phyloP scores from a whole-genome alignment of 176 grass and related monocot species.

The Thinopyrum elongatum region DNA sequence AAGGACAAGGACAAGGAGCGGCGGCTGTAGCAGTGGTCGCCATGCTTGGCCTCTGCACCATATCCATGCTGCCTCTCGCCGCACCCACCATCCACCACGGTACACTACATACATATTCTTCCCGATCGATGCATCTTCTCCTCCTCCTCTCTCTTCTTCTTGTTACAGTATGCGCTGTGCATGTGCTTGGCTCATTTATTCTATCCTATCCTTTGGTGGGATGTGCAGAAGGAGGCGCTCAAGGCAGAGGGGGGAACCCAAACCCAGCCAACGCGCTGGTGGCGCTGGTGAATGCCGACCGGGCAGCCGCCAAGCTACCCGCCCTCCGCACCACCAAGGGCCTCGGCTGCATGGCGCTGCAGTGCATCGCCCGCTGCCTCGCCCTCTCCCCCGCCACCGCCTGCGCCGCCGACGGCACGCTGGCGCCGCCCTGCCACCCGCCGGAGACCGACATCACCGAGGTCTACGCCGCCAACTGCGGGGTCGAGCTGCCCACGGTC shows the following conservation, averaged over 20 bases:
- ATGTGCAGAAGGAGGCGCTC: constrained; percentile 21
- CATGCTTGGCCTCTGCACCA: not conserved
- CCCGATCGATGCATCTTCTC: no score
- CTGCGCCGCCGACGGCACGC: not conserved
- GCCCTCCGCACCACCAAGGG: constrained; percentile 60
- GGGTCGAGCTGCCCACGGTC: constrained; percentile 87
- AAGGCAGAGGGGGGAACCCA: constrained; percentile 47
- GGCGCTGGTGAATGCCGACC: constrained; percentile 60
- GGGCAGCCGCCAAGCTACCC: constrained; percentile 54
- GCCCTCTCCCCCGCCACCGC: not conserved
- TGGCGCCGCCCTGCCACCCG: constrained; percentile 46
- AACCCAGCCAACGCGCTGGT: constrained; percentile 83
- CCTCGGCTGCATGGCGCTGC: constrained; percentile 91
- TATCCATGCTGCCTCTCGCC: not conserved
- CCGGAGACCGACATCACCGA: constrained; percentile 79
- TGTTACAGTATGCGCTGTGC: no score
- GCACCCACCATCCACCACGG: constrained; percentile 32
- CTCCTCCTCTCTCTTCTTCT: no score
- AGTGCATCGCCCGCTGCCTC: constrained; percentile 66
- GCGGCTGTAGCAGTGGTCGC: not conserved
- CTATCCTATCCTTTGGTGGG: no score
- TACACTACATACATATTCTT: not conserved
- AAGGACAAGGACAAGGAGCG: not conserved
- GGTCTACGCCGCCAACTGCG: constrained; percentile 91
- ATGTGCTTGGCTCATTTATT: no score